Evolutionary conservation across 306 rosid genomes (phyloP), one percentile per base, ranked within the genome.

Genomic region (Glycine latifolia): DNA sequence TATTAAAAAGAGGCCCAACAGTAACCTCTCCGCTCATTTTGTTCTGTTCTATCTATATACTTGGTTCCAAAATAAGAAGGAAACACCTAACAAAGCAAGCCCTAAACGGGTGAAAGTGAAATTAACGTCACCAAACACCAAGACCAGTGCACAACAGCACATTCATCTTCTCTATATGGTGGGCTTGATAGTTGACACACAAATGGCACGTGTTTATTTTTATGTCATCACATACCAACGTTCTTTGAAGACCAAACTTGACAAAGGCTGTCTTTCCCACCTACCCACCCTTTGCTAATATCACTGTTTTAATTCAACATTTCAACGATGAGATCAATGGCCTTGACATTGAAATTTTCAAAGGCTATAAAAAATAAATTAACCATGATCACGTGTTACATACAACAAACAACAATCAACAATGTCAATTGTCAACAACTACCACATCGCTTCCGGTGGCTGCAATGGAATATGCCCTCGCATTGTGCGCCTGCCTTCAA

Each of bases 391-490:
- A 77, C 60, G 71, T 53, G 70, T 3, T 26, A 12, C 60, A 48
- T 44, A 53, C 73, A 17, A 17, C 41, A 15, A 41, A 61, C 3
- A 7, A 26, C 31, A 26, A 20, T 20, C 20, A 20, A 20, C 20
- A 20, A 20, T 20, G 20, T 20, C 20, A 20, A 20, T 20, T 20
- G 16, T 20, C 44, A 62, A 63, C 83, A 65, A 63, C 88, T 20
- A 80, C 72, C 41, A 61, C 31, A 26, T 26, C 31, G 31, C 79
- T 66, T 53, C 15, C 33, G 59, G 11, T 67, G 49, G 39, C 82
- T 69, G 53, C 79, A 53, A 80, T 15, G 31, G 67, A 85, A 80
- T 80, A 80, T 85, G 66, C 87, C 58, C 61, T 31, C 54, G 5
- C 16, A 60, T 80, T 26, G 1, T 26, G 31, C 31, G 31, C 31